Evolutionary conservation across 495 filamentous ascomycete species (phyloP).

Genomic region (Friedmanniomyces simplex): DNA sequence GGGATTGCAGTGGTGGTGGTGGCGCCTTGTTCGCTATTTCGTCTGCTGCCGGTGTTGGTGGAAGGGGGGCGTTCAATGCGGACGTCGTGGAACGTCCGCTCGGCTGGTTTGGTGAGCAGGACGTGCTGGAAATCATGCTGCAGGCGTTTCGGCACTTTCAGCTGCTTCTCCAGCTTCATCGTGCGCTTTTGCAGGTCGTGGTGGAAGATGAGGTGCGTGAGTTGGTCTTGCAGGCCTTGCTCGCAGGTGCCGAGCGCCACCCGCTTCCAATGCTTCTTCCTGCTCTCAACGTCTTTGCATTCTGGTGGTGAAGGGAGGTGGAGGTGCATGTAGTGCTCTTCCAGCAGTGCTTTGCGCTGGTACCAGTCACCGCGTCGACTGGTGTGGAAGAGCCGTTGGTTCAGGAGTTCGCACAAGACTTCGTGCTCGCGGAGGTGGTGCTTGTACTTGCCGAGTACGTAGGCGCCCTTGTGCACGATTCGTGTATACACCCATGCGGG

Average conservation of each 20-base stretch:
- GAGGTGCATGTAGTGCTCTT: constrained; percentile 86
- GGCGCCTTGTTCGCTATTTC: constrained; percentile 22
- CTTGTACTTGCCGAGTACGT: constrained; percentile 76
- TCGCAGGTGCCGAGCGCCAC: constrained; percentile 77
- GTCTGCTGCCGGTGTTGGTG: constrained; percentile 18
- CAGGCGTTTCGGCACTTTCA: constrained; percentile 73
- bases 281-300: constrained; percentile 46
- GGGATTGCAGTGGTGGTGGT: background rate
- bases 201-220: constrained; percentile 85
- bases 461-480: constrained; percentile 77
- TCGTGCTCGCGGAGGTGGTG: constrained; percentile 67
- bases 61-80: constrained; percentile 50
- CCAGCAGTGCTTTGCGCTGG: constrained; percentile 84
- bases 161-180: constrained; percentile 71
- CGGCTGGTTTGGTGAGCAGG: constrained; percentile 58
- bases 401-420: constrained; percentile 63
- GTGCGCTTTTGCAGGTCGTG: constrained; percentile 91
- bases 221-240: constrained; percentile 69
- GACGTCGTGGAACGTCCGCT: constrained; percentile 64
- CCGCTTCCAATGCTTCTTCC: constrained; percentile 76
- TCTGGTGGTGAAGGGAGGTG: constrained; percentile 39
- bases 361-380: constrained; percentile 87
- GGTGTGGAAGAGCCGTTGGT: constrained; percentile 73
- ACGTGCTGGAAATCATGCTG: constrained; percentile 93
- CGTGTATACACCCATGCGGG: constrained; percentile 91